Conservation (phyloP, 2,329 filamentous ascomycete species). For the Arthrinium puccinioides region DNA sequence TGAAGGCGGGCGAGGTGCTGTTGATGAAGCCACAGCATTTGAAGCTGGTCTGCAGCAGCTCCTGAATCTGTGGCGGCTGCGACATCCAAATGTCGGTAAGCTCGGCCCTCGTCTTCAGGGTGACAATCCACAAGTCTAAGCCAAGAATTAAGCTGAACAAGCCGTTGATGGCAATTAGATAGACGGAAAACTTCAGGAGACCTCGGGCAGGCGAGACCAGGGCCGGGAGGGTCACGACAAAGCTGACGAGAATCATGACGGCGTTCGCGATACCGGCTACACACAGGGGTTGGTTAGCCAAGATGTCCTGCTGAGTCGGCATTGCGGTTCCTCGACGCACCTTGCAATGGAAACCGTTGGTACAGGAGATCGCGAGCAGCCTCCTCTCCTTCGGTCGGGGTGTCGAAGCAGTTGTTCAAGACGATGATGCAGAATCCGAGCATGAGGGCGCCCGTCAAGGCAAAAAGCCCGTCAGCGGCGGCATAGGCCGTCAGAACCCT, state of each 20-base stretch:
- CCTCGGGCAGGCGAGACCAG: conserved; percentile 58
- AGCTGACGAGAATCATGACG: conserved; percentile 63
- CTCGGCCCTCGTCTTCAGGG: conserved; percentile 58
- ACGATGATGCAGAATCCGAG: conserved; percentile 49
- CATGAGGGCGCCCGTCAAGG: conserved; percentile 45
- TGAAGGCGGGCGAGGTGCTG: conserved; percentile 63
- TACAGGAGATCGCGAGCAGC: conserved; percentile 46
- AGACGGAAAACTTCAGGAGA: conserved; percentile 65
- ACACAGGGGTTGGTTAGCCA: not conserved
- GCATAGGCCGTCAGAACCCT: conserved; percentile 45
- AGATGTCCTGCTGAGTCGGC: conserved; percentile 1
- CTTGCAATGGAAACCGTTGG: conserved; percentile 44
- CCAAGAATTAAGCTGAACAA: conserved; percentile 61
- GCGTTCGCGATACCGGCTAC: conserved; percentile 65
- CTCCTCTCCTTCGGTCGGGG: conserved; percentile 35
- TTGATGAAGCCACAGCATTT: conserved; percentile 76
- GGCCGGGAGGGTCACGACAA: conserved; percentile 63
- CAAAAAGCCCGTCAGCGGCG: conserved; percentile 42
- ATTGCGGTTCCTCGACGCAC: conserved; percentile 13
- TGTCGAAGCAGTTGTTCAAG: conserved; percentile 34
- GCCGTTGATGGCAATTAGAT: conserved; percentile 53
- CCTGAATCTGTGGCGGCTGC: conserved; percentile 52
- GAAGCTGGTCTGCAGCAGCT: conserved; percentile 68
- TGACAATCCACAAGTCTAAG: conserved; percentile 65
- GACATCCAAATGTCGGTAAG: conserved; percentile 54